Percentiles rank a stretch among this genome's conserved stretches.
These are phyloP conservation scores for Meyerozyma elateridarum DNA, from an alignment of 1,139 yeast genomes.

Conservation along the genomic window DNA sequence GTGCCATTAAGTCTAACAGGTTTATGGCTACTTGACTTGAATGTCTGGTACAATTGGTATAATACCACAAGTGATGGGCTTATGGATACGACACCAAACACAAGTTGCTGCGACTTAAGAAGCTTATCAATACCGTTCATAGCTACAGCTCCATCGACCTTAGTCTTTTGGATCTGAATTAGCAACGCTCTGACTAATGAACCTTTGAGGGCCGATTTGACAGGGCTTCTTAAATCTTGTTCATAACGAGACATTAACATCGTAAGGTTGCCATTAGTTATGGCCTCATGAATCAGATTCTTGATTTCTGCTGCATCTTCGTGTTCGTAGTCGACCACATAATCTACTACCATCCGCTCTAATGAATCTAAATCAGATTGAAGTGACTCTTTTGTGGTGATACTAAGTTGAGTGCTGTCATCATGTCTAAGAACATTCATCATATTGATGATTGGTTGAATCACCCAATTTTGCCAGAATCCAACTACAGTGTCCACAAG, in stretches of 20 bases:
- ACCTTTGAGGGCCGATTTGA: constrained; percentile 61
- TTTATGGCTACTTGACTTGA: constrained; percentile 23
- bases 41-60: constrained; percentile 32
- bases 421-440: constrained; percentile 80
- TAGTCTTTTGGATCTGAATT: constrained; percentile 90
- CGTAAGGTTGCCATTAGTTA: constrained; percentile 70
- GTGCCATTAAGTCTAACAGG: constrained; percentile 39
- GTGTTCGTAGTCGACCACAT: constrained; percentile 21
- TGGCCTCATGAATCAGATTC: constrained; percentile 35
- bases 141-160: constrained; percentile 91
- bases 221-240: constrained; percentile 64
- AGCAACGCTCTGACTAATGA: constrained; percentile 69
- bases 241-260: constrained; percentile 79
- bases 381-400: constrained; percentile 76
- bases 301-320: constrained; percentile 18
- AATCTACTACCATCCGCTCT: constrained; percentile 83
- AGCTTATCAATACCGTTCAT: constrained; percentile 86
- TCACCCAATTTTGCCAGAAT: constrained; percentile 76
- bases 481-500: constrained; percentile 61
- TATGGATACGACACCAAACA: constrained; percentile 86
- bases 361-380: constrained; percentile 74
- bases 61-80: constrained; percentile 71
- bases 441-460: constrained; percentile 71
- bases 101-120: constrained; percentile 84
- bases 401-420: constrained; percentile 61